Conservation (phyloP, 164 flowering plant genomes). For the Stephania cephalantha region DNA sequence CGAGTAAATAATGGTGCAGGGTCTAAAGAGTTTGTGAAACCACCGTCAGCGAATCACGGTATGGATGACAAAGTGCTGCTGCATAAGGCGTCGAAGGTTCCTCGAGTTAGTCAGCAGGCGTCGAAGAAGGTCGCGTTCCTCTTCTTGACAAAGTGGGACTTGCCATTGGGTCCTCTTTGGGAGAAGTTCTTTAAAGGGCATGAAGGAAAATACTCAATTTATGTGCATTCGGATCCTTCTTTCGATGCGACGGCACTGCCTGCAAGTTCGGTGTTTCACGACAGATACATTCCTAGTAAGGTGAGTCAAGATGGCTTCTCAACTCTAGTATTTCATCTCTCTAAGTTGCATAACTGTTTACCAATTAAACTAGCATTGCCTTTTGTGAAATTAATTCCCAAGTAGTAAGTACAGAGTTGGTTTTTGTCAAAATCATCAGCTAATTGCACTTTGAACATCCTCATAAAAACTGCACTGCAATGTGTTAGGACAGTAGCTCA, state of each 20-base stretch:
- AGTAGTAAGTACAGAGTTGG: not conserved
- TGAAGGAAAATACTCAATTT: slow-evolving; percentile 44
- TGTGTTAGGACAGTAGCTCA: too few species aligned
- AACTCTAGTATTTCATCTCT: not conserved
- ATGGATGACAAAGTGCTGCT: slow-evolving; percentile 48
- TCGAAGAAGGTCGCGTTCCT: slow-evolving; percentile 57
- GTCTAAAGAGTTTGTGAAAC: slow-evolving; percentile 24
- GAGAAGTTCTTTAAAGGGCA: slow-evolving; percentile 53
- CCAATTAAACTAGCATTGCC: not conserved
- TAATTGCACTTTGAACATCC: not conserved
- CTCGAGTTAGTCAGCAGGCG: slow-evolving; percentile 18
- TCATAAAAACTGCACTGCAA: too few species aligned
- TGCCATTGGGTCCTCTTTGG: slow-evolving; percentile 52
- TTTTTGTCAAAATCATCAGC: not conserved
- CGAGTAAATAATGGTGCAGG: slow-evolving; percentile 4
- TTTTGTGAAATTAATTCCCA: too few species aligned
- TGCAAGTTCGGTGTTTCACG: slow-evolving; percentile 35
- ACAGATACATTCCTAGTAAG: slow-evolving; percentile 54
- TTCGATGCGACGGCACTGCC: slow-evolving; percentile 31
- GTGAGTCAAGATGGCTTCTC: slow-evolving; percentile 22
- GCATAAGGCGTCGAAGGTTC: slow-evolving; percentile 53
- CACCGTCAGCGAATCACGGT: slow-evolving; percentile 27
- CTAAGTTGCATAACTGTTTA: not conserved
- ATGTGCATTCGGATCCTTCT: slow-evolving; percentile 49
- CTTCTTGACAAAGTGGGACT: slow-evolving; percentile 40